A percentile compares a stretch with the other conserved stretches of the same genome.
These are phyloP conservation scores for Cordyceps cateniannulata DNA, from an alignment of 2,329 filamentous ascomycete genomes.

Conservation along the genomic window DNA sequence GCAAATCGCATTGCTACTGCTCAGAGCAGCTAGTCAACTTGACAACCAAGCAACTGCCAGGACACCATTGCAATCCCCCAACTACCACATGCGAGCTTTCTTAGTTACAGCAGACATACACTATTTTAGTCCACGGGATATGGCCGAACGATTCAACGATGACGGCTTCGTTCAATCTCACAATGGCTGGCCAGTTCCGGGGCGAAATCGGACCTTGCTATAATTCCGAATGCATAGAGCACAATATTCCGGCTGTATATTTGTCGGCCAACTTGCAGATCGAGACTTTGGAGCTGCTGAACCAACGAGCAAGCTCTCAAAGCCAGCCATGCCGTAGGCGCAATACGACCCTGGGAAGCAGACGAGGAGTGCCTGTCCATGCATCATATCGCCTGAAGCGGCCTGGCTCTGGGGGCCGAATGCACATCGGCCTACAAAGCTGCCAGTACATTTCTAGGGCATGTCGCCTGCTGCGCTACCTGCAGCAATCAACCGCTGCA, in stretches of 20 bases:
- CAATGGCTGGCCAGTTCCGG: background rate
- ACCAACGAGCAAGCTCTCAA: background rate
- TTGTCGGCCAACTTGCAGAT: background rate
- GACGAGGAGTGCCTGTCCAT: background rate
- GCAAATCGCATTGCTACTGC: background rate
- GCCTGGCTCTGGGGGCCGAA: conserved; percentile 5
- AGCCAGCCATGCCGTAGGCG: background rate
- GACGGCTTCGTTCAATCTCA: conserved; percentile 7
- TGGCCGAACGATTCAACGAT: background rate
- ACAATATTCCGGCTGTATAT: background rate
- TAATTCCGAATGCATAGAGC: background rate
- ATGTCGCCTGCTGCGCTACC: background rate
- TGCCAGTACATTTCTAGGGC: background rate
- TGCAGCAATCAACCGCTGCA: background rate
- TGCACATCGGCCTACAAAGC: background rate
- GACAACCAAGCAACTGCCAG: background rate
- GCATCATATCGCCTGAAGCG: background rate
- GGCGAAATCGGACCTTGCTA: background rate
- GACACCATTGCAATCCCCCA: background rate
- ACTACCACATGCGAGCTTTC: background rate
- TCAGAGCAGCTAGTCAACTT: background rate
- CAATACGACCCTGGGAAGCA: background rate
- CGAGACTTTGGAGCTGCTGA: background rate
- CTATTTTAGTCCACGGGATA: conserved; percentile 5
- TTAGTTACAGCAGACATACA: background rate